Percentiles rank a stretch among this genome's conserved stretches.
These are phyloP conservation scores for Coemansia sp. DNA, from an alignment of 192 early-diverging fungal genomes.

Conservation along the genomic window DNA sequence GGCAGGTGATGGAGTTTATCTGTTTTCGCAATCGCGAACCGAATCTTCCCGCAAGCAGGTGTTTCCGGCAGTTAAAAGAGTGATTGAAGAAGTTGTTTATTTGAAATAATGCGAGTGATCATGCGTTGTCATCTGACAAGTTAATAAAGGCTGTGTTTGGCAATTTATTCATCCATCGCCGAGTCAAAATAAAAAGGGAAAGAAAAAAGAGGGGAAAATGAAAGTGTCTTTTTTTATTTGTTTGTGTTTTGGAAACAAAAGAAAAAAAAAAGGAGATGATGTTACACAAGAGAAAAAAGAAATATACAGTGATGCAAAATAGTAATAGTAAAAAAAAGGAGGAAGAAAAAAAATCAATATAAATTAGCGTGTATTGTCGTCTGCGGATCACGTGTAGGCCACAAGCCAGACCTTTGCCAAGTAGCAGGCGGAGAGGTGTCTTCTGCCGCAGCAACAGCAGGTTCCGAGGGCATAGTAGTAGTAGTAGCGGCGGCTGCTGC, in stretches of 20 bases:
- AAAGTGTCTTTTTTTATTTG: background rate
- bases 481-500: too few species aligned
- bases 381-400: slow-evolving; percentile 6
- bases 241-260: background rate
- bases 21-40: slow-evolving; percentile 24
- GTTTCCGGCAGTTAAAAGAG: slow-evolving; percentile 41
- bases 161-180: background rate
- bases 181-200: background rate
- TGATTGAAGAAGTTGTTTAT: too few species aligned
- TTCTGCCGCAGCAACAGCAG: slow-evolving; percentile 4
- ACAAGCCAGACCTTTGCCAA: slow-evolving; percentile 1
- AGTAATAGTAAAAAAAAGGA: background rate
- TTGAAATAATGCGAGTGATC: slow-evolving; percentile 16
- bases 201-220: background rate
- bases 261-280: background rate
- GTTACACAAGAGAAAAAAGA: background rate
- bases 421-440: background rate
- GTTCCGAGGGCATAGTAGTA: too few species aligned
- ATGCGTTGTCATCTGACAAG: background rate
- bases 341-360: background rate
- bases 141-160: slow-evolving; percentile 1
- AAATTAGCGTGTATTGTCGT: background rate
- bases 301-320: background rate
- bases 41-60: slow-evolving; percentile 50
- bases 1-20: background rate